Percentiles rank a stretch among this genome's conserved stretches.
Conservation (phyloP, 176 grass and related monocot species). For the Aegilops tauschii region DNA sequence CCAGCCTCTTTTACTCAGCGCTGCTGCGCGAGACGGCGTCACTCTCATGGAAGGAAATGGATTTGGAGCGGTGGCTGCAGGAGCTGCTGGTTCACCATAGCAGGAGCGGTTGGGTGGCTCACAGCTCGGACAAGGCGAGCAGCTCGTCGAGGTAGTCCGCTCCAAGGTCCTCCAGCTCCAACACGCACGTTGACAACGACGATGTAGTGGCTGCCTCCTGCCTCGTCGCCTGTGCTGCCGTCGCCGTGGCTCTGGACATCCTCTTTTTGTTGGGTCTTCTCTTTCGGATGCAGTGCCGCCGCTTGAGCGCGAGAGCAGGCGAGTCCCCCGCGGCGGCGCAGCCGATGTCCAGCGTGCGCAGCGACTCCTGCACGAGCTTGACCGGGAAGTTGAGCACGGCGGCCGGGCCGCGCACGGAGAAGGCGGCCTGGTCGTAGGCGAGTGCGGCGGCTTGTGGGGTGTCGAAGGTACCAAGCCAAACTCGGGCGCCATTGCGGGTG, state of each 20-base stretch:
- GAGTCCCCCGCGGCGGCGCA: background rate
- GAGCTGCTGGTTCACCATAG: background rate
- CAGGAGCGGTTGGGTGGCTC: too few species aligned
- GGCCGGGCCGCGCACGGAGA: background rate
- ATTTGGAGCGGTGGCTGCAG: too few species aligned
- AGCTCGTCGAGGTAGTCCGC: constrained; percentile 30
- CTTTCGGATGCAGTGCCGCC: constrained; percentile 25
- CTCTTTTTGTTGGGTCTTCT: constrained; percentile 2
- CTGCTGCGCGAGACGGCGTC: background rate
- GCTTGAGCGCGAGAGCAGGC: constrained; percentile 16
- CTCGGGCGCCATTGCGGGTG: constrained; percentile 34
- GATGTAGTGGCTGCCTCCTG: background rate
- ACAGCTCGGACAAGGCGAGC: constrained; percentile 1
- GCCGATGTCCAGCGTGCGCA: background rate
- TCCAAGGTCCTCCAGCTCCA: constrained; percentile 33
- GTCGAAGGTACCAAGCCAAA: constrained; percentile 72
- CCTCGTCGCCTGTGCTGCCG: too few species aligned
- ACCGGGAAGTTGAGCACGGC: constrained; percentile 26
- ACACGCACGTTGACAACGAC: constrained; percentile 1
- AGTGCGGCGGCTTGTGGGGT: constrained; percentile 58
- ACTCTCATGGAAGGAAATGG: background rate
- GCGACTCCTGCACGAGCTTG: constrained; percentile 10
- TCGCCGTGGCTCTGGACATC: background rate
- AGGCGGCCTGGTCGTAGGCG: constrained; percentile 68
- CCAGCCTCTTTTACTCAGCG: too few species aligned